Conservation (phyloP, 2,329 filamentous ascomycete species). For the Sclerotiophoma versabilis region DNA sequence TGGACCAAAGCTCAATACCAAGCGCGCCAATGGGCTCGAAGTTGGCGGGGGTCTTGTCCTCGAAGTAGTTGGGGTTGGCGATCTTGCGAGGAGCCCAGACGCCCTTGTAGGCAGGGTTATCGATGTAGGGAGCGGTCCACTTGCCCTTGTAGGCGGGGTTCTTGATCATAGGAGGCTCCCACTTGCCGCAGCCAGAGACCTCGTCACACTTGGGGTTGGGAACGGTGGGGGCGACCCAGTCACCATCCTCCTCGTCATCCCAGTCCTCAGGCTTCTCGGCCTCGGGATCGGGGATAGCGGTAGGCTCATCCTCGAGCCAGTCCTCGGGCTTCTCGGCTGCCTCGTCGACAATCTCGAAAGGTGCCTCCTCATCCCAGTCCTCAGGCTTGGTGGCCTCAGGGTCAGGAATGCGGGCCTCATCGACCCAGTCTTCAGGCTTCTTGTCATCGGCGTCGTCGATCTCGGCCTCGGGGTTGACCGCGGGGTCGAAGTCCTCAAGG, state of each 20-base stretch:
- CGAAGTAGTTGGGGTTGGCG: conserved; percentile 92
- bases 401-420: conserved; percentile 88
- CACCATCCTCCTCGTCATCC: conserved; percentile 99
- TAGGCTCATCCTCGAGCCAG: conserved; percentile 91
- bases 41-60: conserved; percentile 96
- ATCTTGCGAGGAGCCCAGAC: conserved; percentile 95
- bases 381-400: conserved; percentile 95
- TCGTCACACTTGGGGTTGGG: conserved; percentile 97
- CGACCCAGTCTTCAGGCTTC: conserved; percentile 97
- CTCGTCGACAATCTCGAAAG: conserved; percentile 94
- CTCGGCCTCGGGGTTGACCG: conserved; percentile 94
- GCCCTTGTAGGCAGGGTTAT: conserved; percentile 99
- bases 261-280: conserved; percentile 98
- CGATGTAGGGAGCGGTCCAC: conserved; percentile 90
- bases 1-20: conserved; percentile 99
- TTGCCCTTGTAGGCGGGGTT: conserved; percentile 99
- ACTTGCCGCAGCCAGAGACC: conserved; percentile 90
- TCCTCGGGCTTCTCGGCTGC: conserved; percentile 90
- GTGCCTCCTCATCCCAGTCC: conserved; percentile 98
- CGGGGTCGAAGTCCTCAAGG: conserved; percentile 87
- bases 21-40: conserved; percentile 98
- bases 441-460: conserved; percentile 92
- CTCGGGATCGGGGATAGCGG: conserved; percentile 86
- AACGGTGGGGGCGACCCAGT: conserved; percentile 90
- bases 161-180: conserved; percentile 89